phyloP scores from a whole-genome alignment of 2,329 filamentous ascomycete species.

The Xylaria sp. region DNA sequence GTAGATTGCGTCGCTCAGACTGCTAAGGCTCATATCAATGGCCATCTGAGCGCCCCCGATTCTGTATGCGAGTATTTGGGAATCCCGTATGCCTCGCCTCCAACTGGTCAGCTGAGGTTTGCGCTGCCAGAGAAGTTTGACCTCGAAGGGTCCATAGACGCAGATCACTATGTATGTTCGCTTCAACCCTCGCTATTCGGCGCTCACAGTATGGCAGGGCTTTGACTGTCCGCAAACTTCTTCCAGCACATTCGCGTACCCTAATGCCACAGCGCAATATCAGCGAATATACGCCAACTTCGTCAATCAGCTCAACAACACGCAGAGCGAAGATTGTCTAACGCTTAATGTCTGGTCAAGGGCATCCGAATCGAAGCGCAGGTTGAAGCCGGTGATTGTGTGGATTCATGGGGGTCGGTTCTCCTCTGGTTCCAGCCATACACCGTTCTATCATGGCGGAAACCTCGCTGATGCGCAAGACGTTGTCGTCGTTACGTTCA shows the following conservation, averaged over 20 bases:
- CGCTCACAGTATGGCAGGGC: conserved; percentile 19
- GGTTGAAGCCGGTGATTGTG: conserved; percentile 26
- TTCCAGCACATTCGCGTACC: conserved; percentile 21
- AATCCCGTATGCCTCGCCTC: conserved; percentile 30
- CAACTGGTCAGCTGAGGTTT: conserved; percentile 29
- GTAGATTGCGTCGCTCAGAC: conserved; percentile 23
- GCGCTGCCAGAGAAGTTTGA: conserved; percentile 8
- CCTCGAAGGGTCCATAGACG: conserved; percentile 20
- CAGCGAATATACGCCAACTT: conserved; percentile 22
- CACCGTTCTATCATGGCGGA: conserved; percentile 29
- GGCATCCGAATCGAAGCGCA: neutral
- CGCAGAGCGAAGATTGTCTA: conserved; percentile 29
- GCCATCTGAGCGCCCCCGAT: conserved; percentile 14
- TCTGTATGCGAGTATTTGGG: conserved; percentile 32
- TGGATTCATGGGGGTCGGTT: conserved; percentile 33
- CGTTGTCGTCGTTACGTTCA: conserved; percentile 30
- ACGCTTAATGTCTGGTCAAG: conserved; percentile 30
- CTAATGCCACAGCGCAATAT: conserved; percentile 30
- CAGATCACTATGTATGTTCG: conserved; percentile 22
- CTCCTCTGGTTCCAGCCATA: conserved; percentile 31
- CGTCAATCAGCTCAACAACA: conserved; percentile 31
- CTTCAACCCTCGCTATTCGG: neutral
- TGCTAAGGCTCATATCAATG: conserved; percentile 21
- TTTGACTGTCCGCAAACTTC: conserved; percentile 31
- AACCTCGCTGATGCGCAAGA: conserved; percentile 22